These are phyloP conservation scores for Pholiota adiposa DNA, from an alignment of 1,284 basidiomycete species.

Conservation along the genomic window DNA sequence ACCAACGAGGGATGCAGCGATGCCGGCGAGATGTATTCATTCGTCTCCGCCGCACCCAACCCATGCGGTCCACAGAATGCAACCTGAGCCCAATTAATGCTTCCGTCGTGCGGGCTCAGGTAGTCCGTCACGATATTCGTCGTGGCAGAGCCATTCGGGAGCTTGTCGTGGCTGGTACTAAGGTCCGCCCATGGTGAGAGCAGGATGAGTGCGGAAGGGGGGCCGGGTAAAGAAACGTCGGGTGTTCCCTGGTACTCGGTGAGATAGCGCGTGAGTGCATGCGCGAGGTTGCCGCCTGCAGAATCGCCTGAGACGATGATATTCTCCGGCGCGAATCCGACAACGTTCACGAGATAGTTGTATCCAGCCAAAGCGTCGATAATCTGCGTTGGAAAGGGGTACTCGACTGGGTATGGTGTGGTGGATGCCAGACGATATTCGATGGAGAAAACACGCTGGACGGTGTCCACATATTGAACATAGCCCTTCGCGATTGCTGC, in stretches of 20 bases:
- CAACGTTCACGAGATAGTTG: constrained; percentile 55
- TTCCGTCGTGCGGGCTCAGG: constrained; percentile 29
- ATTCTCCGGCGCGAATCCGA: constrained; percentile 55
- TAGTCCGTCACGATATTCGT: constrained; percentile 44
- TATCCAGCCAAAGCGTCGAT: constrained; percentile 68
- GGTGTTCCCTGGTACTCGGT: constrained; percentile 41
- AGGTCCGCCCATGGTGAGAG: constrained; percentile 66
- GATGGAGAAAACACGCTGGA: constrained; percentile 48
- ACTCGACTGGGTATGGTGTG: constrained; percentile 35
- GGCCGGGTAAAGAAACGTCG: constrained; percentile 38
- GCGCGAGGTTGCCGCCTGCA: constrained; percentile 73
- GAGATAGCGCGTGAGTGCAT: constrained; percentile 60
- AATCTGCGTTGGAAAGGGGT: constrained; percentile 66
- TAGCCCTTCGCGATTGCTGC: constrained; percentile 40
- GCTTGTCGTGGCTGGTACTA: constrained; percentile 34
- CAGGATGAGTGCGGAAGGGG: constrained; percentile 56
- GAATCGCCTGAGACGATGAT: constrained; percentile 74
- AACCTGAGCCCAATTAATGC: constrained; percentile 33
- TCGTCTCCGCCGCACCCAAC: constrained; percentile 40
- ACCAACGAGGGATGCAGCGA: constrained; percentile 41
- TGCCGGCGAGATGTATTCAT: constrained; percentile 60
- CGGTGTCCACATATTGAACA: constrained; percentile 37
- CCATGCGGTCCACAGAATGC: constrained; percentile 51
- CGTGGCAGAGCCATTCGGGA: constrained; percentile 35
- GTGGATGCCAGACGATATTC: constrained; percentile 54